Conservation (phyloP, 805 yeast genomes). For the Pichia scutulata region DNA sequence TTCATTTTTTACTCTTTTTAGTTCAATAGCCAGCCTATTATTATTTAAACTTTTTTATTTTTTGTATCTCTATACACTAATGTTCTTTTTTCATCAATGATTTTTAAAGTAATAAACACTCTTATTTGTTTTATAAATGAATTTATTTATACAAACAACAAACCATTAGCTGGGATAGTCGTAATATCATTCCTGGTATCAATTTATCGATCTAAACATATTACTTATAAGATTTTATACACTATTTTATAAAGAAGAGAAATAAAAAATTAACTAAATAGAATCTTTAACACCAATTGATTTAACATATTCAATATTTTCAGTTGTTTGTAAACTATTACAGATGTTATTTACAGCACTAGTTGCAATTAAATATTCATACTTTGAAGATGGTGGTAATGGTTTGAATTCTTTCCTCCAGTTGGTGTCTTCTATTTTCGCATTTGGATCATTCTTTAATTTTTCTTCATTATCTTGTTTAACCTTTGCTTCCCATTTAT, state of each 20-base stretch:
- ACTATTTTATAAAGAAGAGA: background rate
- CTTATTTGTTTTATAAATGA: too few species aligned
- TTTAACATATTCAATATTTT: conserved; percentile 59
- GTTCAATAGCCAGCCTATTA: background rate
- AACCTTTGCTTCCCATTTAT: conserved; percentile 68
- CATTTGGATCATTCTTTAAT: conserved; percentile 47
- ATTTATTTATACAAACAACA: too few species aligned
- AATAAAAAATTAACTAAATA: background rate
- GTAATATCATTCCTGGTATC: too few species aligned
- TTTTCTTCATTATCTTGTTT: conserved; percentile 57
- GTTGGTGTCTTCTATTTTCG: conserved; percentile 37
- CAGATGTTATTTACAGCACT: conserved; percentile 66
- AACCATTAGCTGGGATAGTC: too few species aligned
- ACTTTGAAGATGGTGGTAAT: conserved; percentile 69
- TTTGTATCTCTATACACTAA: too few species aligned
- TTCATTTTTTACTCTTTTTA: too few species aligned
- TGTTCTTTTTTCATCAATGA: too few species aligned
- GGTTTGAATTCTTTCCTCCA: conserved; percentile 61
- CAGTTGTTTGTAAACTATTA: conserved; percentile 61
- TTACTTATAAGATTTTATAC: background rate
- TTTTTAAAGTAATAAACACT: too few species aligned
- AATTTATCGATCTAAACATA: background rate
- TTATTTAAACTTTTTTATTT: too few species aligned
- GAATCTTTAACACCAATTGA: conserved; percentile 36
- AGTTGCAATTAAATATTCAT: conserved; percentile 60